A percentile compares a stretch with the other conserved stretches of the same genome.
Conservation (phyloP, 2,329 filamentous ascomycete genomes). For the Aplosporella prunicola region DNA sequence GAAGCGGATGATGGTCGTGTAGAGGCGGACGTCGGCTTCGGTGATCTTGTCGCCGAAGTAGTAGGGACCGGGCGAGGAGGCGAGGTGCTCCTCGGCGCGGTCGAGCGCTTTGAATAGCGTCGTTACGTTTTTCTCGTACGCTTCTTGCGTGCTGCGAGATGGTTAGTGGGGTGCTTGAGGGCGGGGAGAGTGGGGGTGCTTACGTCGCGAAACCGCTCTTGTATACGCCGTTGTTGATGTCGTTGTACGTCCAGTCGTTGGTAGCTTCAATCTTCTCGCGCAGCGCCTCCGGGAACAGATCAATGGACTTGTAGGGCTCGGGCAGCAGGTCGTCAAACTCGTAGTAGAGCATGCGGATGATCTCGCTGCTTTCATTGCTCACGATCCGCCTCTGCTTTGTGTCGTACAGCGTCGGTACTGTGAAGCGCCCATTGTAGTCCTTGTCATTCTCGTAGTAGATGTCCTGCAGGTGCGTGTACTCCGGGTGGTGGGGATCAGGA, state of each 20-base stretch:
- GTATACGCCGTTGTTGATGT: constrained; percentile 45
- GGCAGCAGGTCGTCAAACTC: constrained; percentile 60
- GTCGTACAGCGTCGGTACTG: constrained; percentile 80
- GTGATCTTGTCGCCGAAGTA: constrained; percentile 48
- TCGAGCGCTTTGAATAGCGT: constrained; percentile 41
- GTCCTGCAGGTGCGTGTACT: constrained; percentile 64
- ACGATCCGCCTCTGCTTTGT: constrained; percentile 68
- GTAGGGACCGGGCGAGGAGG: constrained; percentile 35
- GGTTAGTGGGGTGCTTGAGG: constrained; percentile 14
- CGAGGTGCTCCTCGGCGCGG: constrained; percentile 35
- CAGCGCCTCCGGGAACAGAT: constrained; percentile 37
- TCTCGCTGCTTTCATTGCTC: constrained; percentile 86
- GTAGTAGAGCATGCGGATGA: constrained; percentile 78
- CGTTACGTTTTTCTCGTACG: constrained; percentile 38
- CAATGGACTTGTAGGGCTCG: constrained; percentile 34
- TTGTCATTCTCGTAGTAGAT: constrained; percentile 70
- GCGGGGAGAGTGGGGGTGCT: constrained; percentile 17
- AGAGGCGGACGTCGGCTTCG: constrained; percentile 43
- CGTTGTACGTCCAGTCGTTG: constrained; percentile 45
- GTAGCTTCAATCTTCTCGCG: constrained; percentile 38
- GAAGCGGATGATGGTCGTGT: constrained; percentile 54
- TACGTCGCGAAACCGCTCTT: constrained; percentile 44
- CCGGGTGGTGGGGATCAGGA: constrained; percentile 55
- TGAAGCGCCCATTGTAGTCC: constrained; percentile 70
- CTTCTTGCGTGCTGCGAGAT: constrained; percentile 34